Evolutionary conservation across 164 flowering plant genomes (phyloP), one percentile per base, ranked within the genome.

Genomic region (Liriodendron chinense): DNA sequence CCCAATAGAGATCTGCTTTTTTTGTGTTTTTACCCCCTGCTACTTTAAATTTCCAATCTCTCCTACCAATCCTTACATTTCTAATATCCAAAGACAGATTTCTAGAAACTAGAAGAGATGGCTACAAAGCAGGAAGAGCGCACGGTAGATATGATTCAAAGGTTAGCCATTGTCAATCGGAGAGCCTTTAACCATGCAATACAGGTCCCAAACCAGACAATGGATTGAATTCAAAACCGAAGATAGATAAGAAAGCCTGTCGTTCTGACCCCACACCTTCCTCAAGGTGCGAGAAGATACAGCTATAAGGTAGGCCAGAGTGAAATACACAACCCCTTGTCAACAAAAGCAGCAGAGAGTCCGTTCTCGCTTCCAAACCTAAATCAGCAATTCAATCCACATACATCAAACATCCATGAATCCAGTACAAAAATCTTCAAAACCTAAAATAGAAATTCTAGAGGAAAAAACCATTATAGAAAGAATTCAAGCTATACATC

Each of bases 111-210:
- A 34, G 43, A 34, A 34, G 43, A 34, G 7, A 34, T 34, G 43
- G 43, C 43, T 34, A 34, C 43, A 34, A 4, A 34, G 7, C 43
- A 2, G 5, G 5, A 34, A 4, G 43, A n/a, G 43, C 43, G 5
- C 7, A 0, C 43, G 43, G 43, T 34, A 34, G 7, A 34, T 20
- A 9, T 16, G 13, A 65, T 77, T 66, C 75, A 75, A 69, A 75
- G 49, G 74, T 91, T 87, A 90, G 92, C 94, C 98, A 73, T 91
- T 90, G 81, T 92, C 98, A 78, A 92, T 76, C 3, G 97, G 98
- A 53, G 21, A 71, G 28, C 75, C 78, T 71, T 65, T 71, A n/a
- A 71, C 63, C 70, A 25, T 48, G 63, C 78, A 59, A 72, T 23
- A 74, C 75, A 89, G 85, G 14, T 83, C 76, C 90, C 89, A 82